Conservation (phyloP, 345 rosid species). For the Excoecaria agallocha region DNA sequence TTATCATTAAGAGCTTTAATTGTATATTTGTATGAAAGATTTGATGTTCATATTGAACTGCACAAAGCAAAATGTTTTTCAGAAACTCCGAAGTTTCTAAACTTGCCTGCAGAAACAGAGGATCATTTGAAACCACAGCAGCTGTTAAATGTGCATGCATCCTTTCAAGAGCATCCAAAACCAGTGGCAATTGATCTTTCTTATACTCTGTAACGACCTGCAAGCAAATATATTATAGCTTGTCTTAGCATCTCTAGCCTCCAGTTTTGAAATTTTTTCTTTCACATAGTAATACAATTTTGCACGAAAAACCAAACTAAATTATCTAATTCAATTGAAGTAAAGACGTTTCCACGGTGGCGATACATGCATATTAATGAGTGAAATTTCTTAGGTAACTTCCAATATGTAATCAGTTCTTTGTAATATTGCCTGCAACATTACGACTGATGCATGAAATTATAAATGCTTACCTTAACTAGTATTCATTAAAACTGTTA, state of each 20-base stretch:
- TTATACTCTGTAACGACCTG: constrained; percentile 83
- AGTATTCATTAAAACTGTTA: no score
- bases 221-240: constrained; percentile 8
- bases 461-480: not conserved
- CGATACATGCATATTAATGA: not conserved
- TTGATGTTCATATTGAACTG: no score
- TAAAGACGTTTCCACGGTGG: not conserved
- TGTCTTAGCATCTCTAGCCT: constrained; percentile 1
- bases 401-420: not conserved
- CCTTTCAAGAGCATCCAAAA: constrained; percentile 76
- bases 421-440: not conserved
- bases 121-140: constrained; percentile 92
- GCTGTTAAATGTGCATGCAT: constrained; percentile 98
- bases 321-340: not conserved
- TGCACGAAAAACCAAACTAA: not conserved
- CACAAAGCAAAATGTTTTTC: not conserved
- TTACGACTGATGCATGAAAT: not conserved
- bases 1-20: not conserved
- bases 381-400: not conserved
- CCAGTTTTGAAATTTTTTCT: not conserved
- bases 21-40: not conserved
- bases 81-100: not conserved
- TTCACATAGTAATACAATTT: not conserved
- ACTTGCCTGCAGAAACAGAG: constrained; percentile 77
- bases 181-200: constrained; percentile 72